Conservation (phyloP, 208 protist genomes). For the Strigomonas galati region DNA sequence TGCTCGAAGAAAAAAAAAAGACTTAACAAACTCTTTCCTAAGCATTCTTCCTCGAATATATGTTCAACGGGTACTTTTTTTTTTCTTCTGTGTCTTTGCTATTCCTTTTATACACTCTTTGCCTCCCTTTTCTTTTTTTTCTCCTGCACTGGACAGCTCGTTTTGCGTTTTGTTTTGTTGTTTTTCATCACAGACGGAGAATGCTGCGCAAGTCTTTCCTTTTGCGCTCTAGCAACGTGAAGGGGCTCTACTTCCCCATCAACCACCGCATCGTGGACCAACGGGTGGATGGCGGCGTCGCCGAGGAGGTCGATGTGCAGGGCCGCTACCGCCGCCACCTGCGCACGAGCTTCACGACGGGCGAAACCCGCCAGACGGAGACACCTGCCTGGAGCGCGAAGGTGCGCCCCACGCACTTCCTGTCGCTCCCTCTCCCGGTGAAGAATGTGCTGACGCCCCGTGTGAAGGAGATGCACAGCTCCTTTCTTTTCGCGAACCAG, state of each 20-base stretch:
- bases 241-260: slow-evolving; percentile 87
- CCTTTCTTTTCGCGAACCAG: slow-evolving; percentile 64
- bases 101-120: slow-evolving; percentile 4
- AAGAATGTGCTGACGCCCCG: slow-evolving; percentile 44
- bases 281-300: slow-evolving; percentile 41
- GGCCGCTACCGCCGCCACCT: slow-evolving; percentile 76
- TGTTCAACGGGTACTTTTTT: too few species aligned
- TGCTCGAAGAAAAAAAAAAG: too few species aligned
- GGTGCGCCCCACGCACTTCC: slow-evolving; percentile 73
- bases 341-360: slow-evolving; percentile 67
- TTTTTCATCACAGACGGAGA: not conserved
- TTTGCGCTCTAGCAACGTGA: slow-evolving; percentile 19
- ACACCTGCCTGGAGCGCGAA: slow-evolving; percentile 56
- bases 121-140: not conserved
- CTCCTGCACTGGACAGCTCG: not conserved
- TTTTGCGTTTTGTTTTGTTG: slow-evolving; percentile 1
- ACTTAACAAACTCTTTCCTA: too few species aligned
- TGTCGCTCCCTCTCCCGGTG: slow-evolving; percentile 69
- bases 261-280: slow-evolving; percentile 81
- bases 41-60: too few species aligned
- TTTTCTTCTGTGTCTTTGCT: slow-evolving; percentile 1
- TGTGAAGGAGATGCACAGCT: slow-evolving; percentile 72
- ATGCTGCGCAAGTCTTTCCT: not conserved
- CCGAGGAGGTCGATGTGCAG: slow-evolving; percentile 67
- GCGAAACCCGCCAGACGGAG: slow-evolving; percentile 74